Conservation (phyloP, 139 green algal species). For the Bryopsis sp. region DNA sequence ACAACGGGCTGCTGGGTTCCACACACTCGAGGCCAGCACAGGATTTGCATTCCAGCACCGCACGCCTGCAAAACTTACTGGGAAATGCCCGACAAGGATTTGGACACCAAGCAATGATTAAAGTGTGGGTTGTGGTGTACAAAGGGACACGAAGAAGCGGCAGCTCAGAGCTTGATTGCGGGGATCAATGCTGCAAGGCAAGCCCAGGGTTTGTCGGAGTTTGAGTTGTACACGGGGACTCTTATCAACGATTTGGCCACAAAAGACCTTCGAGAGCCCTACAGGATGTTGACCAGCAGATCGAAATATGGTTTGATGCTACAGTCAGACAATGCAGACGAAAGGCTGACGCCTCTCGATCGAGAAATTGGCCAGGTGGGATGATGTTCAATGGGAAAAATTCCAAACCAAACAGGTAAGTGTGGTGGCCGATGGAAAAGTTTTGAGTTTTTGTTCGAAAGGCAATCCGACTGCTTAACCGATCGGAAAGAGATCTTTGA, state of each 20-base stretch:
- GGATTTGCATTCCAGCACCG: too few relatives aligned
- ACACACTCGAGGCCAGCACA: too few relatives aligned
- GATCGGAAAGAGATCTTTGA: too few relatives aligned
- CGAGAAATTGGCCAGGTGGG: constrained; percentile 76
- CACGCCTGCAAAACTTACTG: too few relatives aligned
- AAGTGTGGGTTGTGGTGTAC: too few relatives aligned
- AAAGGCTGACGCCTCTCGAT: constrained; percentile 79
- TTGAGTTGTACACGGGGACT: constrained; percentile 80
- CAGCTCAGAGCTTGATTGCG: constrained; percentile 81
- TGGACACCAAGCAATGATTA: too few relatives aligned
- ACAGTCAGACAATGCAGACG: constrained; percentile 89
- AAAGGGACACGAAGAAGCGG: constrained; percentile 92
- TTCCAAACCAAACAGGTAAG: constrained; percentile 54
- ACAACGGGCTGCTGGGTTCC: too few relatives aligned
- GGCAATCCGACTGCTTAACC: too few relatives aligned
- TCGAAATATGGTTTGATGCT: constrained; percentile 92
- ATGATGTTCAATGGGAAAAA: constrained; percentile 59
- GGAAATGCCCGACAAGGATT: too few relatives aligned
- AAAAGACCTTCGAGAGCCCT: constrained; percentile 92
- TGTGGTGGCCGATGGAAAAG: too few relatives aligned
- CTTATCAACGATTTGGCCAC: constrained; percentile 94
- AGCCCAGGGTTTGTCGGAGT: constrained; percentile 35
- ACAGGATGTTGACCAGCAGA: constrained; percentile 90
- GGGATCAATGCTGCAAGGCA: constrained; percentile 81
- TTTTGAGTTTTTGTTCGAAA: too few relatives aligned